Conservation (phyloP, 768 basidiomycete genomes). For the Serpula lacrymans region DNA sequence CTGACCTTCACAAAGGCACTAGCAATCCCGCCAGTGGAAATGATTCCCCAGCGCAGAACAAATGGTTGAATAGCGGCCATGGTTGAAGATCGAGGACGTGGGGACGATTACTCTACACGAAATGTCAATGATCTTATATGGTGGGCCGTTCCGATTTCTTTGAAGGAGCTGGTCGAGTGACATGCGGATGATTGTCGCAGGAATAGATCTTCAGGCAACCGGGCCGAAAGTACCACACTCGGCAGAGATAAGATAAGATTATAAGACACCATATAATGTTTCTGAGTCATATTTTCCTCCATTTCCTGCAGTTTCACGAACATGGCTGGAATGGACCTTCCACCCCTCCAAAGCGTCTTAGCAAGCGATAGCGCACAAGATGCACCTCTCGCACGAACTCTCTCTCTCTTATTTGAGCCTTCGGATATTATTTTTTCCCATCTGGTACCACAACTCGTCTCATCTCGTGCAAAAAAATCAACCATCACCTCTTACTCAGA, state of each 20-base stretch:
- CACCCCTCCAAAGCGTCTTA: conserved; percentile 29
- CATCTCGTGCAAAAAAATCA: conserved; percentile 20
- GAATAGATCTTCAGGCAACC: no score
- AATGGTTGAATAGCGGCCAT: conserved; percentile 31
- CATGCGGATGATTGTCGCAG: no score
- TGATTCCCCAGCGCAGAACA: conserved; percentile 78
- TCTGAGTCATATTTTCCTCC: no score
- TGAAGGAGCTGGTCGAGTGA: no score
- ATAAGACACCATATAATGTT: no score
- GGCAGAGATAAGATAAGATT: no score
- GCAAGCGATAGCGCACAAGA: background rate
- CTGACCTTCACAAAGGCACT: conserved; percentile 62
- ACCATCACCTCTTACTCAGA: conserved; percentile 41
- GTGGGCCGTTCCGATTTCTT: no score
- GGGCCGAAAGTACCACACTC: no score
- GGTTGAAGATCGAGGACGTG: no score
- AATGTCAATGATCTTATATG: no score
- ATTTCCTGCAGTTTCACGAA: no score
- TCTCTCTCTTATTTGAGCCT: conserved; percentile 57
- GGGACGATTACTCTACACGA: no score
- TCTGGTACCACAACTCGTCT: conserved; percentile 53
- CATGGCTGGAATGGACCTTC: conserved; percentile 30
- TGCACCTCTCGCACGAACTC: background rate
- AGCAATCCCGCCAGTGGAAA: conserved; percentile 78
- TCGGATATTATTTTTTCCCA: conserved; percentile 52